A percentile compares a stretch with the other conserved stretches of the same genome.
Evolutionary conservation across 352 stramenopile species (phyloP).

Genomic region (Albugo candida): DNA sequence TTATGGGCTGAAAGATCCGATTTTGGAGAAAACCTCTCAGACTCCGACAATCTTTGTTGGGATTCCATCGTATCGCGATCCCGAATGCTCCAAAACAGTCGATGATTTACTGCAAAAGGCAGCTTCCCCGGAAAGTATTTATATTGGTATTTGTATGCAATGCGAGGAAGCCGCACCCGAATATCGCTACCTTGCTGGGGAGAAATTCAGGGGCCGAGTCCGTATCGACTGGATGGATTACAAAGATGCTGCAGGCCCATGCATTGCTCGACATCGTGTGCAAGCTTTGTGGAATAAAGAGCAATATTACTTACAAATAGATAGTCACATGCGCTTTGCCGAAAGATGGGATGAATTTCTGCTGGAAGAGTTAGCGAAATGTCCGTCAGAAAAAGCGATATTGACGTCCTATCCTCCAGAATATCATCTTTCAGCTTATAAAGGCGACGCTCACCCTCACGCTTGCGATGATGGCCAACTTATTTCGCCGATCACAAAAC

Average conservation of each 20-base stretch:
- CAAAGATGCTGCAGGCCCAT: slow-evolving; percentile 72
- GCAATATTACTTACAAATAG: slow-evolving; percentile 85
- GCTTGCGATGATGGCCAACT: slow-evolving; percentile 1
- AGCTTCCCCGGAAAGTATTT: slow-evolving; percentile 38
- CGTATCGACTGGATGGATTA: slow-evolving; percentile 42
- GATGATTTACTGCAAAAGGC: slow-evolving; percentile 43
- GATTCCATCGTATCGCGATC: slow-evolving; percentile 86
- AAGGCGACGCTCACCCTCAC: slow-evolving; percentile 3
- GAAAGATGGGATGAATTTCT: slow-evolving; percentile 81
- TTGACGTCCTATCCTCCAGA: slow-evolving; percentile 87
- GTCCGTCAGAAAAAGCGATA: slow-evolving; percentile 34
- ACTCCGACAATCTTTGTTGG: slow-evolving; percentile 80
- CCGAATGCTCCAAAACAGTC: slow-evolving; percentile 76
- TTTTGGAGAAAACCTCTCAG: background rate
- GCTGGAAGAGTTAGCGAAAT: slow-evolving; percentile 43
- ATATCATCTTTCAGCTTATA: slow-evolving; percentile 68
- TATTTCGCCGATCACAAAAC: slow-evolving; percentile 24
- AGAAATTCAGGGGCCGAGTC: slow-evolving; percentile 17
- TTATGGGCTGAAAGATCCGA: slow-evolving; percentile 31
- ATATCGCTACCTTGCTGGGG: slow-evolving; percentile 16
- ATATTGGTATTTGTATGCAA: slow-evolving; percentile 80
- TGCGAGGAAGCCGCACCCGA: slow-evolving; percentile 26
- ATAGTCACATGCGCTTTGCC: slow-evolving; percentile 86
- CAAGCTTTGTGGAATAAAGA: slow-evolving; percentile 73
- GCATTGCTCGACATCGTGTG: slow-evolving; percentile 61